These are phyloP conservation scores for Globisporangium heterothallicum DNA, from an alignment of 352 stramenopile species.

Conservation along the genomic window DNA sequence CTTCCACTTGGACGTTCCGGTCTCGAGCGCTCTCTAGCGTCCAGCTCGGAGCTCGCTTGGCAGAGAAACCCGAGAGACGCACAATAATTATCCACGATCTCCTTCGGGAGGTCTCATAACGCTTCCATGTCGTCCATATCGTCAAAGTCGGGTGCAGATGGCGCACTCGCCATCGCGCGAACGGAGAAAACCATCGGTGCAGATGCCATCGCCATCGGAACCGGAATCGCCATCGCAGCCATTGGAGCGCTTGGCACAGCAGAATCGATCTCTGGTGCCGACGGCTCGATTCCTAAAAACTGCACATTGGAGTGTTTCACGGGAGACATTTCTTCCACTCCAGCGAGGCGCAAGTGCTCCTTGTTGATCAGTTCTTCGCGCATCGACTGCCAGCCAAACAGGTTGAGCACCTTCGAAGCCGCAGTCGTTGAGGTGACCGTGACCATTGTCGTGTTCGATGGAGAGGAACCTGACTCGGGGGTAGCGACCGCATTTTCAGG, in stretches of 20 bases:
- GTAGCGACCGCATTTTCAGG: slow-evolving; percentile 9
- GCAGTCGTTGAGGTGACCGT: slow-evolving; percentile 18
- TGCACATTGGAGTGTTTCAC: slow-evolving; percentile 14
- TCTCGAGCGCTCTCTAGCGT: no score
- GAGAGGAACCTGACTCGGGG: slow-evolving; percentile 8
- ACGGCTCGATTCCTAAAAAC: slow-evolving; percentile 12
- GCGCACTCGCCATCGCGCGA: slow-evolving; percentile 12
- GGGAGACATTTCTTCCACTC: slow-evolving; percentile 13
- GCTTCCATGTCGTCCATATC: slow-evolving; percentile 12
- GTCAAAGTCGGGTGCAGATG: slow-evolving; percentile 13
- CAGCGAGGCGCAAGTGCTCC: slow-evolving; percentile 35
- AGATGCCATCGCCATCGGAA: slow-evolving; percentile 8
- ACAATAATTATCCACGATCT: not conserved
- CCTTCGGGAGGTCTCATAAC: not conserved
- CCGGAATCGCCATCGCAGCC: slow-evolving; percentile 9
- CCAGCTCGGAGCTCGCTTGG: not conserved
- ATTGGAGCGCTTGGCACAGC: slow-evolving; percentile 10
- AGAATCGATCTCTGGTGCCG: slow-evolving; percentile 15
- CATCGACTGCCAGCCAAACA: slow-evolving; percentile 44
- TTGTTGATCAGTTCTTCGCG: slow-evolving; percentile 37
- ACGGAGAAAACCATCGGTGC: slow-evolving; percentile 11
- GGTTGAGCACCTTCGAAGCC: slow-evolving; percentile 17
- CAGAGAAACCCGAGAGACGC: not conserved
- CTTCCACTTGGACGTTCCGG: no score
- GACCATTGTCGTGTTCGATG: slow-evolving; percentile 11